Evolutionary conservation across 129 eudicot genomes (phyloP).

Genomic region (Chrysanthemum seticuspe): DNA sequence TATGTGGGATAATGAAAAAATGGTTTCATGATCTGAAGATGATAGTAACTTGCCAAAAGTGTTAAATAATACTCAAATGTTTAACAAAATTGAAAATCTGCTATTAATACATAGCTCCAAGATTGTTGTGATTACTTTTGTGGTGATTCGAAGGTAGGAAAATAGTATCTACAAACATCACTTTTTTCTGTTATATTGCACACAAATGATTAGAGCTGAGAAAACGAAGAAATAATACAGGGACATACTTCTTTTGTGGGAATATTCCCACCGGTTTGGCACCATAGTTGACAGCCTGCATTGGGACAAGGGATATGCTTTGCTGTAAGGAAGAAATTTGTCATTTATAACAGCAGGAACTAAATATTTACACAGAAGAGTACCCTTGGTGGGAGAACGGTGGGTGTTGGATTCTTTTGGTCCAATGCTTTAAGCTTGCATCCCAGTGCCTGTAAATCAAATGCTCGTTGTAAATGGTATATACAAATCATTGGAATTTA

Average conservation of each 20-base stretch:
- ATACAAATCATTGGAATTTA: not conserved
- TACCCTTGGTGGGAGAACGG: conserved; percentile 52
- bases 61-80: not conserved
- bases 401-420: conserved; percentile 43
- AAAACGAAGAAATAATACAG: conserved; percentile 8
- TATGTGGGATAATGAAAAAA: not conserved
- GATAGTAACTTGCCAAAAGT: conserved; percentile 9
- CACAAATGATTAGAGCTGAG: conserved; percentile 10
- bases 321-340: conserved; percentile 19
- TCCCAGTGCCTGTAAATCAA: conserved; percentile 55
- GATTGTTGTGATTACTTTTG: not conserved
- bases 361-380: conserved; percentile 12
- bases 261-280: conserved; percentile 32
- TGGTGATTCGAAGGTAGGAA: not conserved
- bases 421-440: conserved; percentile 50
- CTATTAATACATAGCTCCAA: conserved; percentile 3
- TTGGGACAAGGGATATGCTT: conserved; percentile 3
- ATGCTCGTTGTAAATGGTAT: conserved; percentile 11
- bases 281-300: conserved; percentile 47
- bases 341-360: conserved; percentile 13
- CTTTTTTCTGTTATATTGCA: not conserved
- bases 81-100: conserved; percentile 3
- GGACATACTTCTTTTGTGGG: conserved; percentile 44
- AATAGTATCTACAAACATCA: not conserved
- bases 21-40: not conserved